Percentiles rank a stretch among this genome's conserved stretches.
Conservation (phyloP, 2,329 filamentous ascomycete genomes). For the Exophiala oligosperma region DNA sequence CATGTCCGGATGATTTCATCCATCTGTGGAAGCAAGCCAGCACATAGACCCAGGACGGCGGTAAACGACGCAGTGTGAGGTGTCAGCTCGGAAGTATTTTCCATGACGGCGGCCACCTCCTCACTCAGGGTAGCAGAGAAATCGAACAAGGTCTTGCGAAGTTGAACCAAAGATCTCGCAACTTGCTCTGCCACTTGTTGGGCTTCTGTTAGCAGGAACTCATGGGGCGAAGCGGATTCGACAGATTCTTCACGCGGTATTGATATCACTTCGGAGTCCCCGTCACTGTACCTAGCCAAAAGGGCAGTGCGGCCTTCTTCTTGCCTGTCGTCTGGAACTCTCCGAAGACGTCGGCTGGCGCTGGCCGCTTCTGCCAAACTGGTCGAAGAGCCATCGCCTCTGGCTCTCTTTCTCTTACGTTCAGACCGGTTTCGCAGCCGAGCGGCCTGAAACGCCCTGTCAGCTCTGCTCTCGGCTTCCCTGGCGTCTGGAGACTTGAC, state of each 20-base stretch:
- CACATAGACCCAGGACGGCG: conserved; percentile 43
- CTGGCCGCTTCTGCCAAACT: conserved; percentile 44
- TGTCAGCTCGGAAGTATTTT: conserved; percentile 32
- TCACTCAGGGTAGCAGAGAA: conserved; percentile 37
- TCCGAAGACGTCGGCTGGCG: conserved; percentile 48
- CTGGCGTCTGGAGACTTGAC: conserved; percentile 57
- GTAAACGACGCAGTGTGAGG: conserved; percentile 42
- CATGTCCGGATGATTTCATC: conserved; percentile 56
- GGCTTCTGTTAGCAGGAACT: conserved; percentile 51
- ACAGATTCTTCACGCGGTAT: conserved; percentile 33
- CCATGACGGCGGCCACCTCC: conserved; percentile 34
- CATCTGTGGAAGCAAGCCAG: conserved; percentile 55
- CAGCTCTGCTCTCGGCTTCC: conserved; percentile 38
- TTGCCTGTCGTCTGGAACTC: conserved; percentile 44
- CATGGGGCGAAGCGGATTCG: conserved; percentile 38
- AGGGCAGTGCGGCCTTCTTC: conserved; percentile 51
- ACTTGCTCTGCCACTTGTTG: conserved; percentile 57
- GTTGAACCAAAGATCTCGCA: conserved; percentile 54
- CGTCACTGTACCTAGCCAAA: conserved; percentile 60
- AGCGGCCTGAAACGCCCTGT: conserved; percentile 32
- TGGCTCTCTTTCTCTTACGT: conserved; percentile 60
- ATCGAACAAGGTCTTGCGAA: conserved; percentile 58
- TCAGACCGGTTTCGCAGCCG: conserved; percentile 40
- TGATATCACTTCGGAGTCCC: conserved; percentile 59
- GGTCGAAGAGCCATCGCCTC: conserved; percentile 43